phyloP scores from a whole-genome alignment of 805 yeast genomes.

The Pichia pseudocactophila region DNA sequence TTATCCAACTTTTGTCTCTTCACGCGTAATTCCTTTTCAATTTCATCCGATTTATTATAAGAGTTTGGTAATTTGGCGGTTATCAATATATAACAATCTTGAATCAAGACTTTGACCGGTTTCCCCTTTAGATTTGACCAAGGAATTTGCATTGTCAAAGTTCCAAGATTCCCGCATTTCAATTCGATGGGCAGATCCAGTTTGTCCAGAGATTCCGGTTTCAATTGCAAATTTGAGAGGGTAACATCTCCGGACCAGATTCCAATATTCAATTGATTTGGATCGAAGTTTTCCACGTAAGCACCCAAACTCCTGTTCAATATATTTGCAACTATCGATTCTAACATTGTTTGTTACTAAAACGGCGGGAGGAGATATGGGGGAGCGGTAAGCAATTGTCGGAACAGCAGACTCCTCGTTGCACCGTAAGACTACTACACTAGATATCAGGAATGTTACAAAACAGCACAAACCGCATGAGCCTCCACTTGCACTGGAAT shows the following conservation, averaged over 20 bases:
- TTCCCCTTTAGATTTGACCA: conserved; percentile 92
- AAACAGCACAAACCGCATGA: no score
- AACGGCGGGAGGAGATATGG: no score
- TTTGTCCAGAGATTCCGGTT: conserved; percentile 83
- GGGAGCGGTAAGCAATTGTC: no score
- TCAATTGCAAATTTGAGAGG: conserved; percentile 63
- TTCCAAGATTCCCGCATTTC: conserved; percentile 82
- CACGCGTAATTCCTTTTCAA: conserved; percentile 50
- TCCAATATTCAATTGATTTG: conserved; percentile 89
- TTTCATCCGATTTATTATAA: conserved; percentile 48
- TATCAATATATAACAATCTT: conserved; percentile 79
- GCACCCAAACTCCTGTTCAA: conserved; percentile 56
- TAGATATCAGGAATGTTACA: no score
- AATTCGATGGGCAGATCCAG: conserved; percentile 82
- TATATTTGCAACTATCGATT: conserved; percentile 55
- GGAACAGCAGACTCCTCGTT: no score
- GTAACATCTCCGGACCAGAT: conserved; percentile 98
- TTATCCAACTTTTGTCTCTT: conserved; percentile 58
- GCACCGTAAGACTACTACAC: no score
- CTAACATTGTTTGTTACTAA: conserved; percentile 51
- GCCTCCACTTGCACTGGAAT: no score
- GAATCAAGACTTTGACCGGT: conserved; percentile 82
- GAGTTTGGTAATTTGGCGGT: conserved; percentile 58
- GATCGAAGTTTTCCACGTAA: conserved; percentile 91
- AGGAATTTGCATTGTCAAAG: conserved; percentile 83